These are phyloP conservation scores for Chlorella sorokiniana DNA, from an alignment of 139 green algal genomes.

Conservation along the genomic window DNA sequence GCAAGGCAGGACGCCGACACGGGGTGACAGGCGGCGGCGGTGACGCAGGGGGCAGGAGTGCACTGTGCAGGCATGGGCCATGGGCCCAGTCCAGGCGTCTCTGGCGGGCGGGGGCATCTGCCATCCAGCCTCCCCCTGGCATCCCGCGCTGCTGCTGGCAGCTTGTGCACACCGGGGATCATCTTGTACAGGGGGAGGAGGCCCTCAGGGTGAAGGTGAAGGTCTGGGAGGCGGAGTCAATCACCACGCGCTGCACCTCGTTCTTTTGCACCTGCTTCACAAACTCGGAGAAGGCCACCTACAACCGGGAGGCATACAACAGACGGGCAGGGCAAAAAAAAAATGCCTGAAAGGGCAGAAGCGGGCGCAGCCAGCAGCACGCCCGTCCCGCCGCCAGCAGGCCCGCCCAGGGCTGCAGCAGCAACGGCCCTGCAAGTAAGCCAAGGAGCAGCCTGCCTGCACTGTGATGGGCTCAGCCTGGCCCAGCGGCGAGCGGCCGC, in stretches of 20 bases:
- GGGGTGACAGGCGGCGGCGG: neutral
- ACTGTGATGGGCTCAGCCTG: constrained; percentile 39
- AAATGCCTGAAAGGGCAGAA: no score
- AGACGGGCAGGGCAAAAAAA: neutral
- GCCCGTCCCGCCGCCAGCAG: no score
- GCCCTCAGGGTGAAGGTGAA: constrained; percentile 62
- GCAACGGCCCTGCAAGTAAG: no score
- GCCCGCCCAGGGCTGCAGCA: no score
- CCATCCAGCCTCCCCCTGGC: no score
- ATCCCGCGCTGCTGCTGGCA: no score
- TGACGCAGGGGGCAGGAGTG: neutral
- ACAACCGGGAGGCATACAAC: neutral
- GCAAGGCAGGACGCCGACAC: neutral
- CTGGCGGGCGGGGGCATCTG: no score
- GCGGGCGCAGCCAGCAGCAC: neutral
- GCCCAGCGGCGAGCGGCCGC: constrained; percentile 13
- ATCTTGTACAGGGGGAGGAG: constrained; percentile 4
- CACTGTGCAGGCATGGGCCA: neutral
- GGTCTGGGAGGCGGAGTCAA: constrained; percentile 68
- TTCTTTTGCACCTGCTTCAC: constrained; percentile 66
- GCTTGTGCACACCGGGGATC: constrained; percentile 18
- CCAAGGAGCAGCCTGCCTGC: constrained; percentile 3
- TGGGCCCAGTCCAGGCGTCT: no score
- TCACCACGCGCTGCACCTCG: constrained; percentile 69
- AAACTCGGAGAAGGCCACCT: constrained; percentile 79